A percentile compares a stretch with the other conserved stretches of the same genome.
phyloP scores from a whole-genome alignment of 306 rosid genomes.

The Vachellia pachyceras region DNA sequence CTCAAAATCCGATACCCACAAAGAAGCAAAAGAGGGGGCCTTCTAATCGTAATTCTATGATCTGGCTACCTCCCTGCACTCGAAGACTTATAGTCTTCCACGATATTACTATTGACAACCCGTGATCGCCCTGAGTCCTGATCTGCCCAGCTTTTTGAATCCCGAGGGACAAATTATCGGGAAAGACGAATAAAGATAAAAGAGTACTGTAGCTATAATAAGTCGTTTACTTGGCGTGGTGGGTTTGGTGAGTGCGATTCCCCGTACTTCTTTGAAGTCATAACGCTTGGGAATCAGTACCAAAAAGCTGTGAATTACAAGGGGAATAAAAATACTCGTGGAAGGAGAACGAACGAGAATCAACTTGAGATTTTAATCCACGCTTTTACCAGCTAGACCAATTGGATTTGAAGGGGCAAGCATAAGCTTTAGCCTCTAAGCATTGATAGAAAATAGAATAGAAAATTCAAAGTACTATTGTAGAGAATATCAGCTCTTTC shows the following conservation, averaged over 20 bases:
- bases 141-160: constrained; percentile 26
- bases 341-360: background rate
- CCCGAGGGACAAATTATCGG: background rate
- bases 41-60: constrained; percentile 11
- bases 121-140: constrained; percentile 31
- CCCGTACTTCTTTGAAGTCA: constrained; percentile 31
- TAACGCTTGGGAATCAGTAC: constrained; percentile 43
- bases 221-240: constrained; percentile 55
- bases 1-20: constrained; percentile 19
- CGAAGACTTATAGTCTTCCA: background rate
- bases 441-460: too few species aligned
- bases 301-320: constrained; percentile 36
- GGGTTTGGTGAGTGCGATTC: constrained; percentile 50
- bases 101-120: background rate
- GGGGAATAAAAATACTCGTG: constrained; percentile 5
- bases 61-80: constrained; percentile 34
- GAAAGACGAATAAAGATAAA: constrained; percentile 28
- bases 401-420: background rate
- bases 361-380: background rate
- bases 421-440: background rate
- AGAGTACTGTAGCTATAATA: background rate
- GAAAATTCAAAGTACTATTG: background rate
- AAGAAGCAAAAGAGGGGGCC: constrained; percentile 16
- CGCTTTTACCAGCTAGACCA: background rate
- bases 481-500: background rate